These are phyloP conservation scores for Linnemannia elongata DNA, from an alignment of 192 early-diverging fungal genomes.

Conservation along the genomic window DNA sequence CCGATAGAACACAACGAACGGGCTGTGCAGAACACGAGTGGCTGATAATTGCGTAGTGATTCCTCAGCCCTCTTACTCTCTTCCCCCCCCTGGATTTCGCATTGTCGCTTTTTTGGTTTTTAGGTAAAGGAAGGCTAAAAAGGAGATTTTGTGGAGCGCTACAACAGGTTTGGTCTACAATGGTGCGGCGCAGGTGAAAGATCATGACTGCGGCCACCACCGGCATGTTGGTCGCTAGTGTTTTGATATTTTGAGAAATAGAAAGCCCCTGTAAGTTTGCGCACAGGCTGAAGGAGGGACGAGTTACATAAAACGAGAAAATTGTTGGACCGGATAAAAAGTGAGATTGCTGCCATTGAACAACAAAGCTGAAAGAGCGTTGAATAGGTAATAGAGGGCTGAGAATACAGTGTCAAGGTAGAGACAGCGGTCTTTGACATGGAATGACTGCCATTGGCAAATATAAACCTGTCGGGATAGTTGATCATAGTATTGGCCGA, in stretches of 20 bases:
- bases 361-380: not conserved
- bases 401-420: not conserved
- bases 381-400: not conserved
- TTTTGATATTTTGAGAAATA: not conserved
- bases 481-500: not conserved
- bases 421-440: not conserved
- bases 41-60: not conserved
- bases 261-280: not conserved
- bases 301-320: not conserved
- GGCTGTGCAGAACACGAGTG: not conserved
- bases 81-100: not conserved
- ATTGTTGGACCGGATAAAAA: not conserved
- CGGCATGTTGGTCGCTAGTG: not conserved
- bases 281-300: not conserved
- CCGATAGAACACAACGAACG: not conserved
- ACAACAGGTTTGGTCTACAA: not conserved
- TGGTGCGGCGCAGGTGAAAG: not conserved
- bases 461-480: not conserved
- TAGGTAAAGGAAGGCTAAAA: not conserved
- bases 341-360: not conserved
- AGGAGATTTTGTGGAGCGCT: not conserved
- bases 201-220: not conserved
- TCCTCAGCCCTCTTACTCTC: not conserved
- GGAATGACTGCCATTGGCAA: not conserved
- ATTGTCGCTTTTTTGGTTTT: not conserved